Percentiles rank a stretch among this genome's conserved stretches.
phyloP scores from a whole-genome alignment of 2,329 filamentous ascomycete species.

The Epichloe aotearoae region DNA sequence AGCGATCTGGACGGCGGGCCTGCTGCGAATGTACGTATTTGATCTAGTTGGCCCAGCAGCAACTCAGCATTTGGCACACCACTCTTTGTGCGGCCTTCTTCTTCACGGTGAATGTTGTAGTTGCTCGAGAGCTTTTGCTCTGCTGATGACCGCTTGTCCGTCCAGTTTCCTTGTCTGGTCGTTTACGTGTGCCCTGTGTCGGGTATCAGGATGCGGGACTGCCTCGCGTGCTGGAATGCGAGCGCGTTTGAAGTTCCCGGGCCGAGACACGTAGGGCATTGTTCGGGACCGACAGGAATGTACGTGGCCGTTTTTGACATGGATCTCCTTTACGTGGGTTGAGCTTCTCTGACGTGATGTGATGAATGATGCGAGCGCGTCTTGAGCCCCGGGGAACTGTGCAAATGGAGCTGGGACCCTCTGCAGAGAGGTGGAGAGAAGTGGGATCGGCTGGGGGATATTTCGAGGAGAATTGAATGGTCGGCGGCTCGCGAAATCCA shows the following conservation, averaged over 20 bases:
- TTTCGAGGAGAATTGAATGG: too few relatives aligned
- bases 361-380: too few relatives aligned
- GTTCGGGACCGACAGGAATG: neutral
- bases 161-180: neutral
- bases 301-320: neutral
- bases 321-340: neutral
- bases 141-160: neutral
- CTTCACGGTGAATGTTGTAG: too few relatives aligned
- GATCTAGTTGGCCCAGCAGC: slow-evolving; percentile 17
- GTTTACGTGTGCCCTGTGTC: neutral
- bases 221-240: neutral
- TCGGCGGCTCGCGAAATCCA: too few relatives aligned
- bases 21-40: slow-evolving; percentile 10
- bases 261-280: neutral
- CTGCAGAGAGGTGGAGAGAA: too few relatives aligned
- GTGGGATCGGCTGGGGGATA: too few relatives aligned
- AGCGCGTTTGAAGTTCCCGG: neutral
- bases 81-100: neutral
- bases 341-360: too few relatives aligned
- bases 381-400: too few relatives aligned
- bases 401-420: too few relatives aligned
- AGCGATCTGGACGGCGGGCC: slow-evolving; percentile 4
- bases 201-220: neutral
- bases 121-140: neutral
- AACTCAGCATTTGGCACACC: slow-evolving; percentile 18